Percentiles rank a stretch among this genome's conserved stretches.
phyloP scores from a whole-genome alignment of 495 filamentous ascomycete species.

The Xylaria grammica region DNA sequence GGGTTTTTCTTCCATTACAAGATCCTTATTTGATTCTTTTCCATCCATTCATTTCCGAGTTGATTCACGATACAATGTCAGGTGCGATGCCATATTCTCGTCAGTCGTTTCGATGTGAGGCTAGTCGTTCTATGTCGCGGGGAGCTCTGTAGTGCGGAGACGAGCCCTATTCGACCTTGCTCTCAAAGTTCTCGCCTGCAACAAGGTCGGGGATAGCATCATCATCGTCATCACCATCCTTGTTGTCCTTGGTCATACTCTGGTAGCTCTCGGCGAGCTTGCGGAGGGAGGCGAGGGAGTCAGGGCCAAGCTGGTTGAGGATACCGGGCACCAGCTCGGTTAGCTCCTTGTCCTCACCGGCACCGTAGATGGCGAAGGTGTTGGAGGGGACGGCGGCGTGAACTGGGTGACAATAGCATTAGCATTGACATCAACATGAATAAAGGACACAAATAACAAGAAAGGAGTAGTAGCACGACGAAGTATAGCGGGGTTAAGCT shows the following conservation, averaged over 20 bases:
- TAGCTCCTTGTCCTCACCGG: constrained; percentile 99
- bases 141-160: constrained; percentile 4
- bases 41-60: constrained; percentile 8
- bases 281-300: constrained; percentile 95
- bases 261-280: constrained; percentile 99
- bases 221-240: constrained; percentile 78
- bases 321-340: constrained; percentile 99
- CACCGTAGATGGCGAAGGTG: constrained; percentile 98
- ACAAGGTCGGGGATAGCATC: constrained; percentile 97
- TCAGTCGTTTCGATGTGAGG: constrained; percentile 19
- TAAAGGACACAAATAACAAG: too few relatives aligned
- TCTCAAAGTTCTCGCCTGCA: constrained; percentile 95
- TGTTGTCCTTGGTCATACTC: constrained; percentile 96
- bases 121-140: constrained; percentile 15
- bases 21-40: constrained; percentile 23
- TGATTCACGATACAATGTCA: constrained; percentile 24
- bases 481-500: constrained; percentile 30
- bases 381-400: constrained; percentile 96
- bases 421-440: neutral
- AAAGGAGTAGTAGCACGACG: neutral
- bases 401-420: constrained; percentile 56
- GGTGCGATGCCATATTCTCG: constrained; percentile 22
- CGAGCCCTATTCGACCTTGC: constrained; percentile 79
- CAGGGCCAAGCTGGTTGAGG: constrained; percentile 98
- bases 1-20: constrained; percentile 21